Evolutionary conservation across 2,329 filamentous ascomycete species (phyloP).

Genomic region (Aspergillus japonicus): DNA sequence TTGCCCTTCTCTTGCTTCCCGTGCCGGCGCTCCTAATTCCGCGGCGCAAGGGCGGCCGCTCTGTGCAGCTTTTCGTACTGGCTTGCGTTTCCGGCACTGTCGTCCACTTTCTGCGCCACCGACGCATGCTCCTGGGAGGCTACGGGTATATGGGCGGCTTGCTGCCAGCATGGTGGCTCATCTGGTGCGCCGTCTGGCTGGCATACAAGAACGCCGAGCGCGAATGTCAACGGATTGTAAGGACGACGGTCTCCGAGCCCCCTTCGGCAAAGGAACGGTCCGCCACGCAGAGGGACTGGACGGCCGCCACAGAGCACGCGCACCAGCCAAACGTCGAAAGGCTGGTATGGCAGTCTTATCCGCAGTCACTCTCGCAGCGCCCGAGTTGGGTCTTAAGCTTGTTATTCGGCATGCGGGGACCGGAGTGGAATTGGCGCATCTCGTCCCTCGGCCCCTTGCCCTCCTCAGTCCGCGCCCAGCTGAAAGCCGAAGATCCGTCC

Average conservation of each 20-base stretch:
- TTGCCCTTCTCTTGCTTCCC: constrained; percentile 34
- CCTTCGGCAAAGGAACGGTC: background rate
- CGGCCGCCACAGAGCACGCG: background rate
- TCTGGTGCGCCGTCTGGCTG: constrained; percentile 55
- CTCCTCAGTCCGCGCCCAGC: constrained; percentile 25
- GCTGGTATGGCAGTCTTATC: constrained; percentile 57
- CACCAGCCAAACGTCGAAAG: constrained; percentile 7
- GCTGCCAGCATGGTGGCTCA: constrained; percentile 52
- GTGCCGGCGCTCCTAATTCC: constrained; percentile 54
- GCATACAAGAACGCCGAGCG: constrained; percentile 56
- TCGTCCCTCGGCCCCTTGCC: constrained; percentile 44
- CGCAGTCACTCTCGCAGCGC: constrained; percentile 51
- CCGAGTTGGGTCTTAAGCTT: constrained; percentile 59
- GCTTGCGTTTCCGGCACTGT: constrained; percentile 44
- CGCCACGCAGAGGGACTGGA: background rate
- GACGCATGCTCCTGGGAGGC: constrained; percentile 50
- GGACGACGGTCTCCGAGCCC: constrained; percentile 16
- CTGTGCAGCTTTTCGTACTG: constrained; percentile 48
- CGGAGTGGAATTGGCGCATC: constrained; percentile 60
- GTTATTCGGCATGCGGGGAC: constrained; percentile 58
- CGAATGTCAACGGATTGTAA: constrained; percentile 58
- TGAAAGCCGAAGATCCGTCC: constrained; percentile 10
- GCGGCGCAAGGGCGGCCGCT: constrained; percentile 38
- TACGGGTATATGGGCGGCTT: constrained; percentile 57
- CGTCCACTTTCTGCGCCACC: constrained; percentile 45